Percentiles rank a stretch among this genome's conserved stretches.
These are phyloP conservation scores for Rusavskia elegans DNA, from an alignment of 495 filamentous ascomycete species.

Conservation along the genomic window DNA sequence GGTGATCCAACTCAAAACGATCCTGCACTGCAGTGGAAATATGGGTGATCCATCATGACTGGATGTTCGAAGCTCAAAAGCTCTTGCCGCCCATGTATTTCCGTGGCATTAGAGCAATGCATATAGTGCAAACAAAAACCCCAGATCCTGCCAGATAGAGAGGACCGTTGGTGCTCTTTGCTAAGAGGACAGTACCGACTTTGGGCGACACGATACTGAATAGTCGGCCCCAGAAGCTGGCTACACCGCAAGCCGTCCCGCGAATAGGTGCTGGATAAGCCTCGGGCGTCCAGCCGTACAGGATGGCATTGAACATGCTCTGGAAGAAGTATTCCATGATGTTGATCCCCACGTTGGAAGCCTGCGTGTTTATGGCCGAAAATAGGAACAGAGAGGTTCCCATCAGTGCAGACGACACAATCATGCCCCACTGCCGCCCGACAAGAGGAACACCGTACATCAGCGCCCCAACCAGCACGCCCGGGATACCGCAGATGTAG, in stretches of 20 bases:
- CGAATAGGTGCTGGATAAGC: constrained; percentile 37
- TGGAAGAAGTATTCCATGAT: constrained; percentile 34
- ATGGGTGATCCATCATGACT: too few relatives aligned
- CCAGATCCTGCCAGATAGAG: constrained; percentile 29
- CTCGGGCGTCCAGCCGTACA: constrained; percentile 42
- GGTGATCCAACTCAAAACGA: too few relatives aligned
- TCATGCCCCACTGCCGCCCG: constrained; percentile 30
- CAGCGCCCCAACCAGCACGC: constrained; percentile 24
- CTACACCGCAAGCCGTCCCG: constrained; percentile 34
- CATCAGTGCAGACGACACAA: constrained; percentile 29
- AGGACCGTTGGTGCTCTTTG: constrained; percentile 17
- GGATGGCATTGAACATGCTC: constrained; percentile 27
- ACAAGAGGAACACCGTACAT: constrained; percentile 23
- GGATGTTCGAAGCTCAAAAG: constrained; percentile 4
- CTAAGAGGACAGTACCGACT: constrained; percentile 21
- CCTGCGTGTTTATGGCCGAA: constrained; percentile 23
- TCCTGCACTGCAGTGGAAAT: too few relatives aligned
- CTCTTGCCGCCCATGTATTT: constrained; percentile 16
- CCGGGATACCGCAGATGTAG: constrained; percentile 27
- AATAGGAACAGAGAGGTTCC: constrained; percentile 28
- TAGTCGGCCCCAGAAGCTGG: constrained; percentile 31
- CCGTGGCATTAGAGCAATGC: constrained; percentile 22
- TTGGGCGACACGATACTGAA: constrained; percentile 29
- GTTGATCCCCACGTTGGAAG: constrained; percentile 28
- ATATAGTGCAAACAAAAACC: constrained; percentile 26